Evolutionary conservation across 768 basidiomycete species (phyloP), one percentile per base, ranked within the genome.

Genomic region (Inosperma sp.): DNA sequence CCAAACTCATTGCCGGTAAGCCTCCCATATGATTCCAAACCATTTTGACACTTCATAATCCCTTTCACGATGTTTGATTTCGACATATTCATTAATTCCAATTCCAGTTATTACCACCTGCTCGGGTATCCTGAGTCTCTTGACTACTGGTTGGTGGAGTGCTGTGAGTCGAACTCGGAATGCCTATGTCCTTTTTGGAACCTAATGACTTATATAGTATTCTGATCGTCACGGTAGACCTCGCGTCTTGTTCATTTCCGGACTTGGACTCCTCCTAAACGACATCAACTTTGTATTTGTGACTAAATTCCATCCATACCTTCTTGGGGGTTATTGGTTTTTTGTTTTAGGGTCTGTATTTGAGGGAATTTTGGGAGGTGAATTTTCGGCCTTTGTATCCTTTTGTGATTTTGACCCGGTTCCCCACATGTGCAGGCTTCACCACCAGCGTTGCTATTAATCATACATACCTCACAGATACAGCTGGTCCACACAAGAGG

Each of bases 71-170:
- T 51, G 5, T 49, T 22, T 34, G 7, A 16, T 26, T 27, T 27
- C 29, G n/a, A 40, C 19, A 23, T 22, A 22, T 54, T 43, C 35
- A 48, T 60, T 42, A 59, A 36, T 39, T 55, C 35, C n/a, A 52
- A 29, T 26, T 45, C 5, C 57, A 90, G 86, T 76, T 17, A 82
- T 88, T 62, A 66, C 79, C 0, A 72, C 83, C 3, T 71, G 76
- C 7, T 81, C 80, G 70, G 93, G 93, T 7, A 65, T 90, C 44
- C 69, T 95, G 27, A 77, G 81, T 26, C 87, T 88, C 54, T 61
- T 93, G 27, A 92, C 90, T 3, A 83, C 85, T 10, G 88, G 80
- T 2, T 93, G 83, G 80, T 95, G 93, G 93, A 86, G 87, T 49
- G 76, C 84, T 47, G 86, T 87, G 66, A 65, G 84, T 72, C 3